Evolutionary conservation across 139 green algal genomes (phyloP).

Genomic region (Chara braunii): DNA sequence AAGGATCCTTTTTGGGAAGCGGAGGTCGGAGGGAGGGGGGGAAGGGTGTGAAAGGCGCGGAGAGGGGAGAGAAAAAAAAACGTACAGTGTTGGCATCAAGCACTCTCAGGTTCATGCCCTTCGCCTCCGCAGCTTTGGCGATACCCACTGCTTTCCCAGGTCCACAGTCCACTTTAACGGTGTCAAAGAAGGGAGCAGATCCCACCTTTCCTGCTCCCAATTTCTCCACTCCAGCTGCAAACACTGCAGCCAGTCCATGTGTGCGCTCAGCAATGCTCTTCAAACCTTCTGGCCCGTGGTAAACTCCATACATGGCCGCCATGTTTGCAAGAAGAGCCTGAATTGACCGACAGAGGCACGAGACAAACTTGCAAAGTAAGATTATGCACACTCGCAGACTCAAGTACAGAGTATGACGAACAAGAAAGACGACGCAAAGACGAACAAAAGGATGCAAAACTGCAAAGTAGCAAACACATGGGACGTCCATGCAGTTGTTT

Average conservation of each 20-base stretch:
- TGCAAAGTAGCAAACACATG: neutral
- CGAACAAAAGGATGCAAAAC: neutral
- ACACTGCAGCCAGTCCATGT: slow-evolving; percentile 73
- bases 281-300: slow-evolving; percentile 93
- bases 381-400: neutral
- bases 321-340: slow-evolving; percentile 96
- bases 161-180: slow-evolving; percentile 50
- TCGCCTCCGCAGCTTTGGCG: slow-evolving; percentile 27
- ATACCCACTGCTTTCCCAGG: slow-evolving; percentile 43
- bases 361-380: neutral
- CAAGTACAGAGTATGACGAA: neutral
- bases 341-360: neutral
- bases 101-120: slow-evolving; percentile 76
- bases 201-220: slow-evolving; percentile 52
- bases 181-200: slow-evolving; percentile 87
- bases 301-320: slow-evolving; percentile 90
- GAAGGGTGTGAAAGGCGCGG: neutral
- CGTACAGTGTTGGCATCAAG: slow-evolving; percentile 51
- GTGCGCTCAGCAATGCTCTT: slow-evolving; percentile 76
- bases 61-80: neutral
- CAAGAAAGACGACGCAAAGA: neutral
- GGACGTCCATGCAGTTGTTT: neutral
- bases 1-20: too few species aligned
- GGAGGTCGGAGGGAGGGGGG: neutral
- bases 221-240: slow-evolving; percentile 72